Evolutionary conservation across 352 stramenopile species (phyloP).

Genomic region (Phytopythium delawarense): DNA sequence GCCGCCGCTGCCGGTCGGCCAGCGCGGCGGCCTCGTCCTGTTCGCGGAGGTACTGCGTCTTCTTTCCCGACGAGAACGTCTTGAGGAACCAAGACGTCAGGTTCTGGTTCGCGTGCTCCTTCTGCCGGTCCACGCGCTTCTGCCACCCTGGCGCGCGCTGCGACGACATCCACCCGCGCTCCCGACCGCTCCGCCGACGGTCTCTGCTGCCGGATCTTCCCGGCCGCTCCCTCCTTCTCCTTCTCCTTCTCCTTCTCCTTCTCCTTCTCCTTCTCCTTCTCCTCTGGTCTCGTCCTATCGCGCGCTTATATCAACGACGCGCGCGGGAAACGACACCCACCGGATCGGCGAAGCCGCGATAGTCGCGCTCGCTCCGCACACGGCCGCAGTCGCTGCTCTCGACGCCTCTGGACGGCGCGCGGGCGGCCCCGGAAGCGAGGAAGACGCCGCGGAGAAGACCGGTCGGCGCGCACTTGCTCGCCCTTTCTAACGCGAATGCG

Average conservation of each 20-base stretch:
- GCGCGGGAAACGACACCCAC: background rate
- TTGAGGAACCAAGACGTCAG: constrained; percentile 66
- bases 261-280: background rate
- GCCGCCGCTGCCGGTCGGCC: constrained; percentile 21
- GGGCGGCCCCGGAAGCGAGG: background rate
- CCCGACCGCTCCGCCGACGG: background rate
- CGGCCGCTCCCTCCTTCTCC: background rate
- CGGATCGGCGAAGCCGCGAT: too few relatives aligned
- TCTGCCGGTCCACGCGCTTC: constrained; percentile 54
- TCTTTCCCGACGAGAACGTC: constrained; percentile 53
- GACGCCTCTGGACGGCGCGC: background rate
- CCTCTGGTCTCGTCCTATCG: background rate
- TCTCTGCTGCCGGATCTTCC: background rate
- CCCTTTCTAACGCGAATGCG: background rate
- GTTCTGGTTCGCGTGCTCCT: constrained; percentile 52
- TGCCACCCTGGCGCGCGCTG: constrained; percentile 20
- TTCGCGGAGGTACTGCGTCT: constrained; percentile 51
- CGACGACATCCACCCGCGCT: constrained; percentile 2
- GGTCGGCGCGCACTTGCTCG: background rate
- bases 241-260: background rate
- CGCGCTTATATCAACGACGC: constrained; percentile 3
- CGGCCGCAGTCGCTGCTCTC: background rate
- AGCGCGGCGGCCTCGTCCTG: constrained; percentile 50
- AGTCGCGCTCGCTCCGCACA: background rate
- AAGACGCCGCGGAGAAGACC: background rate